Evolutionary conservation across 768 basidiomycete genomes (phyloP), one percentile per base, ranked within the genome.

Genomic region (Leucosporidium scottii): DNA sequence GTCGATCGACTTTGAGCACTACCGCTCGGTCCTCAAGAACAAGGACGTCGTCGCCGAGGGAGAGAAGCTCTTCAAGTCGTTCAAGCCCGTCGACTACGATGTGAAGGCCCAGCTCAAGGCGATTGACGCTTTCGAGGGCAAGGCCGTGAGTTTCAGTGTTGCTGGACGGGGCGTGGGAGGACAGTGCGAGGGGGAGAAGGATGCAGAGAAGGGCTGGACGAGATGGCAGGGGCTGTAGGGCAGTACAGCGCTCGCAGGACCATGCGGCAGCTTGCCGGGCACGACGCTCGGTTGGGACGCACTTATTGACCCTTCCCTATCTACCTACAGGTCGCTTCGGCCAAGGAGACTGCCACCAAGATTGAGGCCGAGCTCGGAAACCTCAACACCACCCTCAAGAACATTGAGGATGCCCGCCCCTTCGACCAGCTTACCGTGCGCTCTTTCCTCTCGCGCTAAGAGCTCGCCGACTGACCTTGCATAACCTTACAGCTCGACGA

Each of bases 361-460:
- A 92, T 98, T 74, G 88, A 93, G 69, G 81, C 86, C 53, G 94
- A 98, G 81, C 83, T 98, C 74, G 85, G 88, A 79, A 87, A 91
- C 75, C 88, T 99, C 74, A 87, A 92, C 80, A 86, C 85, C 53
- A 97, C 96, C 31, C 87, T 98, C 69, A 86, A 88, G 74, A 96
- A 99, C 84, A 98, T 99, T 69, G 89, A 97, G 82, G 86, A 93
- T 61, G 93, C 93, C 53, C 88, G 96, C 80, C 90, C 94, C 12
- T 96, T 99, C 81, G 93, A 98, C 78, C 90, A 98, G 75, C 84
- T 99, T 73, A 93, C 92, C 47, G 93, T 94, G 89, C 81, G n/a
- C n/a, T 44, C 50, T 3, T 44, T 17, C 23, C 30, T 49, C 61
- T 27, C 36, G 31, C 34, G 54, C n/a, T 30, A 36, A n/a, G n/a